Conservation (phyloP, 208 protist species). For the Acanthamoeba rhysodes region DNA sequence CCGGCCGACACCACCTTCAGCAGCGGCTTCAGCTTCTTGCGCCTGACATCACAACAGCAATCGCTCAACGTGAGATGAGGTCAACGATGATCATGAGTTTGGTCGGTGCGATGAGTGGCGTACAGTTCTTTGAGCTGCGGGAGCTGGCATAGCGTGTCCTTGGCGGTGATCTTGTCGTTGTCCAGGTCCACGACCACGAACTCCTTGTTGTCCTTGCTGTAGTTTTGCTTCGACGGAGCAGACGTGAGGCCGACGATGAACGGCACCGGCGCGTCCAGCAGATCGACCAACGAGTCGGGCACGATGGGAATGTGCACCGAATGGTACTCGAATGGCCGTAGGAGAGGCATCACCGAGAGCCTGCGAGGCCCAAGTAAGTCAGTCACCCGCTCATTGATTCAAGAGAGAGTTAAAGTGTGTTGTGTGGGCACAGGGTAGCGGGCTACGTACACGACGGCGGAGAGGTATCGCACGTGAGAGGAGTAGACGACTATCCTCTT, state of each 20-base stretch:
- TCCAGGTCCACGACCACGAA: conserved; percentile 45
- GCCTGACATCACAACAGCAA: background rate
- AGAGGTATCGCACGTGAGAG: conserved; percentile 18
- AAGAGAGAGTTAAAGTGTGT: background rate
- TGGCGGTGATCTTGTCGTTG: conserved; percentile 69
- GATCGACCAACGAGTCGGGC: conserved; percentile 19
- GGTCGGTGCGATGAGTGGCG: too few relatives aligned
- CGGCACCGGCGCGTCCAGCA: conserved; percentile 52
- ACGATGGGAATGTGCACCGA: conserved; percentile 34
- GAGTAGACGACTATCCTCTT: conserved; percentile 35
- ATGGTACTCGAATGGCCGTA: conserved; percentile 49
- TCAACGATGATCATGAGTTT: too few relatives aligned
- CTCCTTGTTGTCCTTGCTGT: conserved; percentile 50
- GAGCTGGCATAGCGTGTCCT: background rate
- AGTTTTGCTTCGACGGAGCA: background rate
- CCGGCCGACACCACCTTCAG: background rate
- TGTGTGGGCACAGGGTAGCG: background rate
- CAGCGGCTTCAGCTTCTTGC: conserved; percentile 60
- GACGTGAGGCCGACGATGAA: conserved; percentile 42
- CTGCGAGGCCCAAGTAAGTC: background rate
- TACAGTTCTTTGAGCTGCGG: conserved; percentile 73
- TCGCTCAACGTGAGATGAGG: background rate
- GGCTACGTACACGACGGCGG: conserved; percentile 53
- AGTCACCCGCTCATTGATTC: background rate
- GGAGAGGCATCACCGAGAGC: conserved; percentile 31